Evolutionary conservation across 768 basidiomycete species (phyloP).

Genomic region (Mycena galericulata): DNA sequence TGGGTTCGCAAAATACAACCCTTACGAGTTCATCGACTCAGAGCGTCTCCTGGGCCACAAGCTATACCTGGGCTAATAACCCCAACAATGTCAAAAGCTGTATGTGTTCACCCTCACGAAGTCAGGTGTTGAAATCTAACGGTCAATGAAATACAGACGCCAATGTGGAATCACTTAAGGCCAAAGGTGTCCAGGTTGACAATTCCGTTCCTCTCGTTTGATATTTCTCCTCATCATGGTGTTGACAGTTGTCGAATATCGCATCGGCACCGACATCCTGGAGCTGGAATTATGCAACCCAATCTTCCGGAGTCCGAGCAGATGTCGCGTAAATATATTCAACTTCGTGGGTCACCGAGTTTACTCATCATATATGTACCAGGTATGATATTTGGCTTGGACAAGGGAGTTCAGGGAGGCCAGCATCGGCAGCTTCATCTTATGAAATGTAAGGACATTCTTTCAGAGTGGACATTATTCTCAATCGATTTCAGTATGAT

Average conservation of each 20-base stretch:
- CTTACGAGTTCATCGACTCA: slow-evolving; percentile 54
- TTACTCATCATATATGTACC: no score
- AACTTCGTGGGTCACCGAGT: slow-evolving; percentile 48
- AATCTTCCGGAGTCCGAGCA: slow-evolving; percentile 61
- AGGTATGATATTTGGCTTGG: no score
- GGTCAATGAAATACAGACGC: no score
- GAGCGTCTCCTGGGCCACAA: slow-evolving; percentile 64
- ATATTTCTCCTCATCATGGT: not conserved
- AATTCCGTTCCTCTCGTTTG: no score
- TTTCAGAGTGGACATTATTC: not conserved
- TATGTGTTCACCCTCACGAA: slow-evolving; percentile 38
- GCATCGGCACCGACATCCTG: slow-evolving; percentile 61
- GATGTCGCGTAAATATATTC: slow-evolving; percentile 59
- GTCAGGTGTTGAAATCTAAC: not conserved
- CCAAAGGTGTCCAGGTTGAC: no score
- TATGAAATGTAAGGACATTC: slow-evolving; percentile 61
- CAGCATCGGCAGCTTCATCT: slow-evolving; percentile 59
- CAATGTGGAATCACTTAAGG: no score
- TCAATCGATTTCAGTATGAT: no score
- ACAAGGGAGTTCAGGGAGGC: no score
- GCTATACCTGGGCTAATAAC: slow-evolving; percentile 63
- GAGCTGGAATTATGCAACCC: slow-evolving; percentile 61
- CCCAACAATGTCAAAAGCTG: slow-evolving; percentile 69
- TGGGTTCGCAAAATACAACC: slow-evolving; percentile 62
- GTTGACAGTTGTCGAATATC: slow-evolving; percentile 53